Percentiles rank a stretch among this genome's conserved stretches.
Evolutionary conservation across 1,284 basidiomycete species (phyloP).

Genomic region (Ustanciosporium gigantosporum): DNA sequence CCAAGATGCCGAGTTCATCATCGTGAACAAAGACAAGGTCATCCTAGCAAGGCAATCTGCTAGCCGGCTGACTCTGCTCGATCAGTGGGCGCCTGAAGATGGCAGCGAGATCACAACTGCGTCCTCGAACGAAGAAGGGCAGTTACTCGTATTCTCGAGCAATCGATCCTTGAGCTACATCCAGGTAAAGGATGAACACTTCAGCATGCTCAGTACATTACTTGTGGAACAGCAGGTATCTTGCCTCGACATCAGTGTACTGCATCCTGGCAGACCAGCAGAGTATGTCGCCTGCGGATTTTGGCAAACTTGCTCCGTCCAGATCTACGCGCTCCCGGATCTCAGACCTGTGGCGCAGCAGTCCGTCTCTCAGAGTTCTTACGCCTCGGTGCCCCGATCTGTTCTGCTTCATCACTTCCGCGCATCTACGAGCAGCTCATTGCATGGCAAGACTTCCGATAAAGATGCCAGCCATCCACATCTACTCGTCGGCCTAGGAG

Average conservation of each 20-base stretch:
- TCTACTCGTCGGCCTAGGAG: conserved; percentile 76
- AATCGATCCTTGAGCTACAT: conserved; percentile 69
- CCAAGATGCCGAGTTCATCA: conserved; percentile 10
- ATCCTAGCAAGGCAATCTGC: background rate
- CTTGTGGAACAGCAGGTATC: conserved; percentile 54
- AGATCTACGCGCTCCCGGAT: conserved; percentile 67
- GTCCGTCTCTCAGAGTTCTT: conserved; percentile 9
- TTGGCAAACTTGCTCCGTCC: conserved; percentile 74
- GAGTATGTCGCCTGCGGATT: conserved; percentile 70
- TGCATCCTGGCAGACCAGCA: conserved; percentile 25
- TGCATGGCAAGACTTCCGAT: no score
- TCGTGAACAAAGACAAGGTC: background rate
- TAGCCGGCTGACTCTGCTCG: background rate
- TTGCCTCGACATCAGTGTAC: conserved; percentile 55
- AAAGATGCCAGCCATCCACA: conserved; percentile 57
- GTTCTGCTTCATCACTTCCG: conserved; percentile 73
- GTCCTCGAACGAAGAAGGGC: conserved; percentile 67
- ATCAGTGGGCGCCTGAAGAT: conserved; percentile 10
- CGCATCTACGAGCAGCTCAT: background rate
- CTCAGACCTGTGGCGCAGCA: conserved; percentile 61
- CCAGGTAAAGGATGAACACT: conserved; percentile 63
- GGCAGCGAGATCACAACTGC: conserved; percentile 20
- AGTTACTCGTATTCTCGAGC: conserved; percentile 71
- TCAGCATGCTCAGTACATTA: conserved; percentile 2
- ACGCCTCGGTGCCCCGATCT: conserved; percentile 68